Evolutionary conservation across 2,329 filamentous ascomycete genomes (phyloP).

Genomic region (Tolypocladium capitatum): DNA sequence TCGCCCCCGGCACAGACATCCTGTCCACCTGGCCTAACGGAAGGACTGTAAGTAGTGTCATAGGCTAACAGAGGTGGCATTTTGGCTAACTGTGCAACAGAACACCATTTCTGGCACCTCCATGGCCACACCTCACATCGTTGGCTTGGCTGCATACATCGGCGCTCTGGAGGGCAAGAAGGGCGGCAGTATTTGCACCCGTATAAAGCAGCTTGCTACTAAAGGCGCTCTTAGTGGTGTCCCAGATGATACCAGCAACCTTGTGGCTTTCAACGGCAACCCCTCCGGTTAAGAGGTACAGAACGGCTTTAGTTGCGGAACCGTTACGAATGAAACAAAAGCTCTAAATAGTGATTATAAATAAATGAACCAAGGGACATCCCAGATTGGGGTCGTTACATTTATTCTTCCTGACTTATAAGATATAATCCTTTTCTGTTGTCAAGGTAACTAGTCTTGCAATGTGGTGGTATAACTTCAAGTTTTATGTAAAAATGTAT

Average conservation of each 20-base stretch:
- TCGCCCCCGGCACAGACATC: conserved; percentile 29
- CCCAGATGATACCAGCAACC: conserved; percentile 22
- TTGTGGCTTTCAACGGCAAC: conserved; percentile 32
- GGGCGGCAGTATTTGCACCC: conserved; percentile 16
- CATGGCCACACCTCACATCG: conserved; percentile 10
- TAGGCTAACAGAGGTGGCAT: not conserved
- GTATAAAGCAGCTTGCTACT: conserved; percentile 17
- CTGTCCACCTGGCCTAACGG: conserved; percentile 29
- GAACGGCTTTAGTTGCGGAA: too few relatives aligned
- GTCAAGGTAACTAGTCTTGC: too few relatives aligned
- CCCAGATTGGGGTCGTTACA: too few relatives aligned
- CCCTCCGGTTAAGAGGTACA: conserved; percentile 3
- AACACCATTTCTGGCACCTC: conserved; percentile 23
- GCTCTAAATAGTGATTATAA: too few relatives aligned
- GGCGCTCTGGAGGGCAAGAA: conserved; percentile 19
- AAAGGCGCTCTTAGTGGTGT: conserved; percentile 20
- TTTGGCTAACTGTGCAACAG: not conserved
- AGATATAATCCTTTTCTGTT: too few relatives aligned
- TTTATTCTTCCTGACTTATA: too few relatives aligned
- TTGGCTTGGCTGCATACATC: conserved; percentile 8
- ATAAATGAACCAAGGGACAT: too few relatives aligned
- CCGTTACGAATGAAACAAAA: too few relatives aligned
- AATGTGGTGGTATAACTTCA: too few relatives aligned
- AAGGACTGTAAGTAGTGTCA: conserved; percentile 15
- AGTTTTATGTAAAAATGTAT: too few relatives aligned